Evolutionary conservation across 768 basidiomycete species (phyloP).

Genomic region (Glaciozyma antarctica): DNA sequence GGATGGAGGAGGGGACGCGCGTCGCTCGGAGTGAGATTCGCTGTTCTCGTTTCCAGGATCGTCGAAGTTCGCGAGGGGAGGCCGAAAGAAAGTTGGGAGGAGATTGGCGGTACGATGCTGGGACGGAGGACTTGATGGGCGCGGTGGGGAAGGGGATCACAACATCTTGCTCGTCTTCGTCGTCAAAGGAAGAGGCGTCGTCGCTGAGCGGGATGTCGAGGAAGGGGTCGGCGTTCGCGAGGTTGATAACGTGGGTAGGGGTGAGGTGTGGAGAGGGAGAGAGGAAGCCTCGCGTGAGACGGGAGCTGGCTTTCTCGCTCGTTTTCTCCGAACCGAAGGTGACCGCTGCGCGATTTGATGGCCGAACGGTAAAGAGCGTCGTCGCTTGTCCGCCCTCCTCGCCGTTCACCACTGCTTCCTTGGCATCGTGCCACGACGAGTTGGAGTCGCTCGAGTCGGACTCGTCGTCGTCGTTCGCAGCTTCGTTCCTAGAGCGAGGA

Average conservation of each 20-base stretch:
- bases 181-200: neutral
- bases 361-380: neutral
- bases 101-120: neutral
- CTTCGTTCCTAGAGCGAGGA: neutral
- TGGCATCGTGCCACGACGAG: conserved; percentile 3
- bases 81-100: neutral
- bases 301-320: no score
- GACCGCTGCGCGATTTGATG: neutral
- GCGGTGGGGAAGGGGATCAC: neutral
- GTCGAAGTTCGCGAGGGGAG: neutral
- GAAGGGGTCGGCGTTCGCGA: neutral
- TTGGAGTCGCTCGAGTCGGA: neutral
- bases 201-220: neutral
- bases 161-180: neutral
- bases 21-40: neutral
- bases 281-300: no score
- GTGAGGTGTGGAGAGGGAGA: neutral
- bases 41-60: neutral
- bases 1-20: neutral
- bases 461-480: neutral
- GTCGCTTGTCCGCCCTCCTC: neutral
- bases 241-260: neutral
- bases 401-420: neutral
- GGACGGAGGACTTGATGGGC: neutral
- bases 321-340: neutral